phyloP scores from a whole-genome alignment of 2,329 filamentous ascomycete genomes.

The Penicillium psychrosexuale region DNA sequence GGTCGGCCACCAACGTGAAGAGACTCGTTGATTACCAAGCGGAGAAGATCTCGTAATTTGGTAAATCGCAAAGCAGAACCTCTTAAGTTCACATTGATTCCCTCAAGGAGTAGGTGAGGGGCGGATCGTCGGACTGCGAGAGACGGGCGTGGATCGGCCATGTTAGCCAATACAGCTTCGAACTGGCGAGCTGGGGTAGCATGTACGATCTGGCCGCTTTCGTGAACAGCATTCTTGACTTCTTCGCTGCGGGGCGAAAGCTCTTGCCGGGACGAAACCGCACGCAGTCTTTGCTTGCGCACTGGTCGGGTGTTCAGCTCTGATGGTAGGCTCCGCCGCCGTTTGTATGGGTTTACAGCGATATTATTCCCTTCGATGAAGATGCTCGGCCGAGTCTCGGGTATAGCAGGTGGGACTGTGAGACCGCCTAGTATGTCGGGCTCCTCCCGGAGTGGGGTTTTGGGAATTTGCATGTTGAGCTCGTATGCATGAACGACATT shows the following conservation, averaged over 20 bases:
- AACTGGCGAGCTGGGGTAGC: conserved; percentile 35
- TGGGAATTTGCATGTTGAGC: conserved; percentile 71
- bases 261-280: conserved; percentile 32
- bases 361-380: conserved; percentile 46
- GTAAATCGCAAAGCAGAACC: conserved; percentile 42
- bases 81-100: conserved; percentile 34
- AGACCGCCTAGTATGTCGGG: conserved; percentile 32
- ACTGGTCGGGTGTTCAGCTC: conserved; percentile 35
- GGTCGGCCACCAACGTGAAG: conserved; percentile 48
- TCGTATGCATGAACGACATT: conserved; percentile 74
- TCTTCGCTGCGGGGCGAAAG: conserved; percentile 41
- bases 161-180: conserved; percentile 41
- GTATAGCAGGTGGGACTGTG: conserved; percentile 16
- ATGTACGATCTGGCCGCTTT: conserved; percentile 42
- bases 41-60: conserved; percentile 46
- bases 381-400: conserved; percentile 39
- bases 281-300: conserved; percentile 37
- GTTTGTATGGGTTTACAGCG: conserved; percentile 45
- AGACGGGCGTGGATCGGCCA: conserved; percentile 36
- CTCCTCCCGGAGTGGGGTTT: conserved; percentile 51
- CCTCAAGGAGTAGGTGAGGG: conserved; percentile 36
- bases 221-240: conserved; percentile 42
- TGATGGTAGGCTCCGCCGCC: conserved; percentile 42
- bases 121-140: conserved; percentile 37
- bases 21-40: conserved; percentile 48